Evolutionary conservation across 306 rosid species (phyloP).

Genomic region (Lathyrus oleraceus): DNA sequence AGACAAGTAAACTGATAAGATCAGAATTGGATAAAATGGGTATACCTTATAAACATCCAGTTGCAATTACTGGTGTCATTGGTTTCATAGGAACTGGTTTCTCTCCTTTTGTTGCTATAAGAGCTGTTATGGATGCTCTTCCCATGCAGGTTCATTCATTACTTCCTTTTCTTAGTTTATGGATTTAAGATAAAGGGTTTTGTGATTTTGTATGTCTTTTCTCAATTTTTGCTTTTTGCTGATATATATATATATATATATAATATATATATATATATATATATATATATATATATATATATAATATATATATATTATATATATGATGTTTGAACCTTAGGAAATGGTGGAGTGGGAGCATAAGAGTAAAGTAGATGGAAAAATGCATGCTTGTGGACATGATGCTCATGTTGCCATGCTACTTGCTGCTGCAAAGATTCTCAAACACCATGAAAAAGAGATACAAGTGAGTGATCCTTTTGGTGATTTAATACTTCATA

Average conservation of each 20-base stretch:
- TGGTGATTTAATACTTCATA: no score
- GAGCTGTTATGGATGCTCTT: constrained; percentile 99
- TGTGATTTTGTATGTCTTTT: no score
- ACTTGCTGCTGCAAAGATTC: constrained; percentile 89
- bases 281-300: no score
- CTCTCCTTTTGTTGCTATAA: constrained; percentile 81
- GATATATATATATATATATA: no score
- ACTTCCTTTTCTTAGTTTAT: no score
- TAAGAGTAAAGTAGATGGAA: constrained; percentile 78
- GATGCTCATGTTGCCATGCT: constrained; percentile 93
- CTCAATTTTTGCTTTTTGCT: neutral
- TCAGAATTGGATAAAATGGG: constrained; percentile 65
- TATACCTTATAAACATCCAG: constrained; percentile 63
- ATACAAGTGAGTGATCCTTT: no score
- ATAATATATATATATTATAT: no score
- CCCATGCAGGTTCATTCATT: constrained; percentile 58
- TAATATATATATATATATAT: no score
- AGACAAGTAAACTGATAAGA: constrained; percentile 74
- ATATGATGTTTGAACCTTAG: constrained; percentile 33
- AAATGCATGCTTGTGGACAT: constrained; percentile 96
- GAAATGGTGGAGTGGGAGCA: constrained; percentile 96
- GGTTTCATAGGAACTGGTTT: constrained; percentile 70
- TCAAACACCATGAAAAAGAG: constrained; percentile 70
- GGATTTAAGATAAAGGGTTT: no score
- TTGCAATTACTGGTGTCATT: constrained; percentile 72